A percentile compares a stretch with the other conserved stretches of the same genome.
Evolutionary conservation across 2,329 filamentous ascomycete genomes (phyloP).

Genomic region (Fusarium sp.): DNA sequence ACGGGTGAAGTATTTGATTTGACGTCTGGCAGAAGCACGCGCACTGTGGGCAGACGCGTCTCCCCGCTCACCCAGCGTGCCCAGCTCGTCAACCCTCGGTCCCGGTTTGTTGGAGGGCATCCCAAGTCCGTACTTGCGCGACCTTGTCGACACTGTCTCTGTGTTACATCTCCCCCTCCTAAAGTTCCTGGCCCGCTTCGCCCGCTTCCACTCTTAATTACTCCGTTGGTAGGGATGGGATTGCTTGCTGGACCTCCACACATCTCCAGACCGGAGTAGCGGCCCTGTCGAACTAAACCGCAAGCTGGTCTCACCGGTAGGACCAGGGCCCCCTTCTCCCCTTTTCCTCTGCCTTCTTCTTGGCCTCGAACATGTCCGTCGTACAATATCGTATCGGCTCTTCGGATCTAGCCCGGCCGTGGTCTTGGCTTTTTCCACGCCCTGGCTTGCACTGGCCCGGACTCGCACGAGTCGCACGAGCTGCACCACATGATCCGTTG

Average conservation of each 20-base stretch:
- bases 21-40: conserved; percentile 10
- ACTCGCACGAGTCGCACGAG: conserved; percentile 40
- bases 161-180: conserved; percentile 42
- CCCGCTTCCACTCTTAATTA: conserved; percentile 24
- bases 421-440: conserved; percentile 26
- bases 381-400: conserved; percentile 40
- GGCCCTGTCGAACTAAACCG: conserved; percentile 28
- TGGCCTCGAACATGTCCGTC: conserved; percentile 20
- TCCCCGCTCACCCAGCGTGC: neutral
- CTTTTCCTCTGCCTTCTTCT: conserved; percentile 20
- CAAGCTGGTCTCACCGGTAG: conserved; percentile 31
- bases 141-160: conserved; percentile 26
- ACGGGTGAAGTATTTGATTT: conserved; percentile 27
- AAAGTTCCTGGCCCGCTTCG: conserved; percentile 39
- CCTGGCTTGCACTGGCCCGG: conserved; percentile 35
- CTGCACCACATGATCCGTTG: conserved; percentile 35
- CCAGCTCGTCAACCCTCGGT: no score
- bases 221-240: conserved; percentile 32
- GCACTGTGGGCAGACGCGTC: conserved; percentile 28
- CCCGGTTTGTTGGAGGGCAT: neutral
- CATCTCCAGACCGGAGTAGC: conserved; percentile 38
- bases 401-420: conserved; percentile 36
- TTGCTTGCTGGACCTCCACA: conserved; percentile 20
- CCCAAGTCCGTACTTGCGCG: neutral
- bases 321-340: conserved; percentile 25